These are phyloP conservation scores for Leccinum holopus DNA, from an alignment of 1,284 basidiomycete genomes.

Conservation along the genomic window DNA sequence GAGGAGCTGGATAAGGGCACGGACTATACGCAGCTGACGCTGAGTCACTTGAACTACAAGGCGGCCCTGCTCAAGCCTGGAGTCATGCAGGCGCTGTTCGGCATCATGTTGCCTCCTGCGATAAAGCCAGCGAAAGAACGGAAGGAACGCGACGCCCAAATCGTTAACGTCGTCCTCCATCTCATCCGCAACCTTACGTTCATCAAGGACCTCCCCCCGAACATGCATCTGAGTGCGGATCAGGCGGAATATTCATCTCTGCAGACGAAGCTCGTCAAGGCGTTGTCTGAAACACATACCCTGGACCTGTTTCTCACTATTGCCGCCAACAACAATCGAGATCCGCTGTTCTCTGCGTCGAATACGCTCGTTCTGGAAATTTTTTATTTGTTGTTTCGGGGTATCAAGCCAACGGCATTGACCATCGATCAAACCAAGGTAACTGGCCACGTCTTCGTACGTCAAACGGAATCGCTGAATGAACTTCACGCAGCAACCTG, in stretches of 20 bases:
- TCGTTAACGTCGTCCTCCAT: conserved; percentile 87
- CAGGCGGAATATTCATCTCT: conserved; percentile 74
- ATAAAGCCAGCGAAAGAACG: conserved; percentile 63
- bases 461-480: conserved; percentile 7
- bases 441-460: conserved; percentile 12
- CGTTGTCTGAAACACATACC: conserved; percentile 71
- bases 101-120: conserved; percentile 68
- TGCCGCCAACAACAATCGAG: conserved; percentile 69
- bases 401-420: conserved; percentile 64
- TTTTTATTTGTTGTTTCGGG: conserved; percentile 82
- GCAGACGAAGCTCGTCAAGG: conserved; percentile 74
- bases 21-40: conserved; percentile 82
- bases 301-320: conserved; percentile 81
- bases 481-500: conserved; percentile 53
- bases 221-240: conserved; percentile 67
- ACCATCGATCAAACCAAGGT: conserved; percentile 71
- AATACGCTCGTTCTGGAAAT: conserved; percentile 91
- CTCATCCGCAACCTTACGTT: conserved; percentile 88
- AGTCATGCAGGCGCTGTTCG: conserved; percentile 67
- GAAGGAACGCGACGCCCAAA: conserved; percentile 76
- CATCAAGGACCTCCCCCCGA: conserved; percentile 78
- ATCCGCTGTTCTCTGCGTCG: conserved; percentile 75
- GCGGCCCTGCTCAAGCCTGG: conserved; percentile 66
- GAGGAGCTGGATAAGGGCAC: conserved; percentile 72
- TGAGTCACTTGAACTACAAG: conserved; percentile 87